A percentile compares a stretch with the other conserved stretches of the same genome.
Evolutionary conservation across 1,284 basidiomycete species (phyloP).

Genomic region (Fomitopsis palustris): DNA sequence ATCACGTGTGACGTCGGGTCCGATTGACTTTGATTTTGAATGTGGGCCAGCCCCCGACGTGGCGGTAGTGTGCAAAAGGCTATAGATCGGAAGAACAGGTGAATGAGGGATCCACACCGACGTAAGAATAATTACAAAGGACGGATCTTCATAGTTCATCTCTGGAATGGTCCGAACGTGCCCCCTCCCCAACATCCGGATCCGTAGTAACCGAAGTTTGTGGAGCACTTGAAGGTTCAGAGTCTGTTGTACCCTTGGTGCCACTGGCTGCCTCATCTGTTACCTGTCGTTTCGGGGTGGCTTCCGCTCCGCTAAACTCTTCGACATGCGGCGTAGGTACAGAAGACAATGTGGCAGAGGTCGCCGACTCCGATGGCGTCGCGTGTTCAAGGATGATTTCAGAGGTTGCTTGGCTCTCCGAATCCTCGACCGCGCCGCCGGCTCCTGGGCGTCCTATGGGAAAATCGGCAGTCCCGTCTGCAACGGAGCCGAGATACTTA

Average conservation of each 20-base stretch:
- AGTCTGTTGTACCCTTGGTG: background rate
- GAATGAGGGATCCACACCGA: background rate
- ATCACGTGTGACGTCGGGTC: background rate
- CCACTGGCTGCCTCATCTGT: constrained; percentile 36
- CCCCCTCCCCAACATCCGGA: background rate
- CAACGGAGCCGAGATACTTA: constrained; percentile 64
- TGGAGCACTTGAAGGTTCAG: background rate
- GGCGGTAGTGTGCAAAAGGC: background rate
- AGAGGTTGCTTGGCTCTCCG: constrained; percentile 18
- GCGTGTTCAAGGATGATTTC: background rate
- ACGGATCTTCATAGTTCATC: constrained; percentile 6
- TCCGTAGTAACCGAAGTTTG: background rate
- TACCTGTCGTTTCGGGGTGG: constrained; percentile 45
- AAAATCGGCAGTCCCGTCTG: constrained; percentile 63
- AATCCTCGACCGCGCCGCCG: constrained; percentile 34
- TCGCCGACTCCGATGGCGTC: background rate
- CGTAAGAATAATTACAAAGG: background rate
- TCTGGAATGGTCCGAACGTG: background rate
- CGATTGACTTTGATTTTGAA: constrained; percentile 1
- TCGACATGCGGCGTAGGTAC: background rate
- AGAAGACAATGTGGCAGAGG: background rate
- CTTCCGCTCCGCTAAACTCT: constrained; percentile 14
- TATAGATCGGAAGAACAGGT: background rate
- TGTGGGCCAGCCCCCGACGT: background rate
- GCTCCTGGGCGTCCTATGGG: constrained; percentile 34